Base-by-base conservation (phyloP, 2,329 filamentous ascomycete species). In the Zalaria obscura region DNA sequence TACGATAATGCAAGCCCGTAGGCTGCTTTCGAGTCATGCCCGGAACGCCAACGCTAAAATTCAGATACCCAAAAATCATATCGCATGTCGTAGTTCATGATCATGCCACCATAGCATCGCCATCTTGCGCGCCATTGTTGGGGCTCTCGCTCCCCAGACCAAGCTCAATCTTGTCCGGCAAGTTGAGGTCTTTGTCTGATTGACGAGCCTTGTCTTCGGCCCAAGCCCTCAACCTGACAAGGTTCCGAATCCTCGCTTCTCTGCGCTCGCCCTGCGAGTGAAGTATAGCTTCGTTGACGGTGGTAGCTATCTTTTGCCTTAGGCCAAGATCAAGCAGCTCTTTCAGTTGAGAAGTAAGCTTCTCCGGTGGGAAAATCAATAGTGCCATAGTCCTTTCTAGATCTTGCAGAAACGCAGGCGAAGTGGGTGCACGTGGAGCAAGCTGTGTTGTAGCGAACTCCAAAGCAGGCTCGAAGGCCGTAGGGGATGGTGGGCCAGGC, bases 341-440 rank as follows among this genome's bases (percentile, higher is more conserved):
- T 32, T 80, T 78, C 28, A 95, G 68, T 38, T 83, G 77, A 2
- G 83, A 78, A 36, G 83, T 76, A 32, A 95, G 72, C 40, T 76
- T 80, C 40, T 91, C 83, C n/a, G 76, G 73, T 1, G 85, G 79
- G 52, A 95, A 94, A 35, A 98, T 81, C 33, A 98, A 69, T 34
- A 98, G 72, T 0, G 86, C 82, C 80, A 98, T 94, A 0, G 91
- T 95, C 56, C 80, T 76, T 62, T 98, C 91, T 7, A 98, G 70
- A 46, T 93, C 87, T 48, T 82, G 76, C 8, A 95, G 70, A 50
- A 94, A 96, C 36, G 81, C 76, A 3, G 76, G 73, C 49, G 87
- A 86, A 4, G 78, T 84, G 1, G 88, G 80, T 5, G 89, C 91
- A 42, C 86, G 78, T 3, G 91, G 88, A 7, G 86, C 87, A 9